phyloP scores from a whole-genome alignment of 2,329 filamentous ascomycete genomes.

The Aspergillus aculeatinus region DNA sequence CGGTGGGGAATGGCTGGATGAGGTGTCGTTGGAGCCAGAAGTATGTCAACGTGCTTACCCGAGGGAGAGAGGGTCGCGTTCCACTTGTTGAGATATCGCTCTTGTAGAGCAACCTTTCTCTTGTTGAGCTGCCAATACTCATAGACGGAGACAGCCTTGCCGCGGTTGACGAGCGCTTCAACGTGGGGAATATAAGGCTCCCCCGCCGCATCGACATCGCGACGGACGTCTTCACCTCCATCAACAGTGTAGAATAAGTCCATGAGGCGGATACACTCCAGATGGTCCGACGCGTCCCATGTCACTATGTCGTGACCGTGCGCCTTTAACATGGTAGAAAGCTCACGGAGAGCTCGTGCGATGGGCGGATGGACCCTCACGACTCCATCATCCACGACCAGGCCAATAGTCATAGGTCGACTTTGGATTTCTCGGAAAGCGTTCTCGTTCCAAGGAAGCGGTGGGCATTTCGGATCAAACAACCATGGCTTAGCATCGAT shows the following conservation, averaged over 20 bases:
- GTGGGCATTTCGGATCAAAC: slow-evolving; percentile 54
- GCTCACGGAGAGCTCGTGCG: slow-evolving; percentile 44
- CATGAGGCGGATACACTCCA: slow-evolving; percentile 57
- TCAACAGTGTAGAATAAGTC: slow-evolving; percentile 63
- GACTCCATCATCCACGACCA: slow-evolving; percentile 54
- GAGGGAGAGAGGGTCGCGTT: slow-evolving; percentile 47
- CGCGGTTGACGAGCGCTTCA: slow-evolving; percentile 55
- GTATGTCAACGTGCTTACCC: slow-evolving; percentile 53
- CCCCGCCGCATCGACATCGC: slow-evolving; percentile 54
- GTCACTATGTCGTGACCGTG: slow-evolving; percentile 56
- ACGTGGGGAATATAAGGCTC: slow-evolving; percentile 63
- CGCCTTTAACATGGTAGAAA: slow-evolving; percentile 37
- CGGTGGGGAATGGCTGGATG: slow-evolving; percentile 54
- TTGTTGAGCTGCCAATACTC: slow-evolving; percentile 68
- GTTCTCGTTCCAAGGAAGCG: slow-evolving; percentile 55
- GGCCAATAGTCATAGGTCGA: slow-evolving; percentile 51
- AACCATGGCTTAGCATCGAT: slow-evolving; percentile 53
- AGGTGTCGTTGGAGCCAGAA: slow-evolving; percentile 61
- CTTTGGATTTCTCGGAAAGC: slow-evolving; percentile 43
- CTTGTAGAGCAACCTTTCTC: slow-evolving; percentile 54
- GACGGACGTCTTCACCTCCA: slow-evolving; percentile 62
- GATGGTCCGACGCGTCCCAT: slow-evolving; percentile 55
- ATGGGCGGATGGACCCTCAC: slow-evolving; percentile 58
- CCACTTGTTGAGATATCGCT: slow-evolving; percentile 62
- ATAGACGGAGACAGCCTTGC: slow-evolving; percentile 58